Percentiles rank a stretch among this genome's conserved stretches.
phyloP scores from a whole-genome alignment of 495 filamentous ascomycete genomes.

The Neurospora sp. region DNA sequence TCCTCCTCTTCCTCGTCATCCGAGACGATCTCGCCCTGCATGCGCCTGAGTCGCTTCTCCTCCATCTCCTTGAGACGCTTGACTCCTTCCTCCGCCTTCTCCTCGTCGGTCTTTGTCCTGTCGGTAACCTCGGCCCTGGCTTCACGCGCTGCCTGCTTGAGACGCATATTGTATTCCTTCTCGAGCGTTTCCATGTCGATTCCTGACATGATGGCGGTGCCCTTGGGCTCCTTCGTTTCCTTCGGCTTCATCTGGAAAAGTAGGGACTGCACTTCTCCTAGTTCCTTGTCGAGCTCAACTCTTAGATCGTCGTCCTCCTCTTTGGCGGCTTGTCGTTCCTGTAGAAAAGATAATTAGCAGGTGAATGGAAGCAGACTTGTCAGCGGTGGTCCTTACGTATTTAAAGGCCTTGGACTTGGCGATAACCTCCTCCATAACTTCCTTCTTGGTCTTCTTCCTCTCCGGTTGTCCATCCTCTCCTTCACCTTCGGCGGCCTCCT shows the following conservation, averaged over 20 bases:
- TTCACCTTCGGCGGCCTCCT: conserved; percentile 30
- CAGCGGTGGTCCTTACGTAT: conserved; percentile 44
- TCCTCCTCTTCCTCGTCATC: conserved; percentile 42
- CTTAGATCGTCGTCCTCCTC: conserved; percentile 86
- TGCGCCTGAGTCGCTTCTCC: conserved; percentile 59
- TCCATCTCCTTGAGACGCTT: conserved; percentile 68
- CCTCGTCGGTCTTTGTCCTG: conserved; percentile 83
- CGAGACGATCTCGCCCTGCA: conserved; percentile 53
- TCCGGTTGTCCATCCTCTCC: conserved; percentile 50
- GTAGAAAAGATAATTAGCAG: background rate
- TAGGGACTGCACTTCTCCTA: conserved; percentile 68
- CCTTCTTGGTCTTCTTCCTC: conserved; percentile 82
- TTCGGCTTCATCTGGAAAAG: conserved; percentile 35
- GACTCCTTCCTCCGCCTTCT: conserved; percentile 66
- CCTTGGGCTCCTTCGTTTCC: conserved; percentile 47
- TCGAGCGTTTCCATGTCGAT: conserved; percentile 56
- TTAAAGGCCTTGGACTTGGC: conserved; percentile 94
- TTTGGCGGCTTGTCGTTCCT: conserved; percentile 69
- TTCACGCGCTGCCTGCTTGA: conserved; percentile 74
- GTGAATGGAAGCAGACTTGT: background rate
- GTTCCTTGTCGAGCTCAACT: conserved; percentile 47
- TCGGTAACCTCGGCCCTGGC: conserved; percentile 74
- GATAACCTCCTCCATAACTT: conserved; percentile 96
- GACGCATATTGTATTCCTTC: conserved; percentile 72
- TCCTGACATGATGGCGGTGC: conserved; percentile 43